phyloP scores from a whole-genome alignment of 192 early-diverging fungal species.

The Kickxella alabastrina region DNA sequence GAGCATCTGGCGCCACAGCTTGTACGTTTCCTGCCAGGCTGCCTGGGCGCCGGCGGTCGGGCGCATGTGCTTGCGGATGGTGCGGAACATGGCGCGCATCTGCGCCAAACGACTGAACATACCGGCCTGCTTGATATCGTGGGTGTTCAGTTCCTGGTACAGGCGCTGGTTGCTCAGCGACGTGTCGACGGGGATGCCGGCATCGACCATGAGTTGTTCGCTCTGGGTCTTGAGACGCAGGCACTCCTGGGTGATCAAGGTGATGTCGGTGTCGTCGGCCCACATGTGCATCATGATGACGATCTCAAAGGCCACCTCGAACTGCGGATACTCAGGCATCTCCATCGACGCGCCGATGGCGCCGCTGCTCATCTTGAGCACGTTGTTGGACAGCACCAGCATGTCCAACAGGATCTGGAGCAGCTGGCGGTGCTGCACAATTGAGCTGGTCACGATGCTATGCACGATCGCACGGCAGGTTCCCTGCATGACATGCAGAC shows the following conservation, averaged over 20 bases:
- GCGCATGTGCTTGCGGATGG: constrained; percentile 52
- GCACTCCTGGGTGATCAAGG: constrained; percentile 42
- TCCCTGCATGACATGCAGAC: constrained; percentile 55
- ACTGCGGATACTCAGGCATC: constrained; percentile 53
- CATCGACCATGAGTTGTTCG: constrained; percentile 56
- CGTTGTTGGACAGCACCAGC: constrained; percentile 65
- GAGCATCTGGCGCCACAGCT: constrained; percentile 54
- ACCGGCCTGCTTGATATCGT: constrained; percentile 70
- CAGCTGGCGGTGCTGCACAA: constrained; percentile 49
- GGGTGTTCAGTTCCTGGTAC: constrained; percentile 77
- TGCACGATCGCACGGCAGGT: constrained; percentile 51
- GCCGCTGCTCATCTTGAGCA: constrained; percentile 69
- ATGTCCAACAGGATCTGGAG: constrained; percentile 54
- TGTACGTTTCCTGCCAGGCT: constrained; percentile 52
- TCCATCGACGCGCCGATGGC: constrained; percentile 55
- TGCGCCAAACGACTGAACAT: constrained; percentile 47
- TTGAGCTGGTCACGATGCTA: constrained; percentile 51
- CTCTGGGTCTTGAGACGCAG: constrained; percentile 36
- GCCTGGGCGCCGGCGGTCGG: constrained; percentile 48
- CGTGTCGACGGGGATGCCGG: constrained; percentile 60
- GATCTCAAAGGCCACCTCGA: constrained; percentile 59
- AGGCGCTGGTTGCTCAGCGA: constrained; percentile 80
- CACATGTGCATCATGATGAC: constrained; percentile 66
- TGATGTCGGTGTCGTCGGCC: constrained; percentile 55
- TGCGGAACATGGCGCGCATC: constrained; percentile 50